Base-by-base conservation (phyloP, 31 red algal genomes). In the Odonthalia washingtoniensis region DNA sequence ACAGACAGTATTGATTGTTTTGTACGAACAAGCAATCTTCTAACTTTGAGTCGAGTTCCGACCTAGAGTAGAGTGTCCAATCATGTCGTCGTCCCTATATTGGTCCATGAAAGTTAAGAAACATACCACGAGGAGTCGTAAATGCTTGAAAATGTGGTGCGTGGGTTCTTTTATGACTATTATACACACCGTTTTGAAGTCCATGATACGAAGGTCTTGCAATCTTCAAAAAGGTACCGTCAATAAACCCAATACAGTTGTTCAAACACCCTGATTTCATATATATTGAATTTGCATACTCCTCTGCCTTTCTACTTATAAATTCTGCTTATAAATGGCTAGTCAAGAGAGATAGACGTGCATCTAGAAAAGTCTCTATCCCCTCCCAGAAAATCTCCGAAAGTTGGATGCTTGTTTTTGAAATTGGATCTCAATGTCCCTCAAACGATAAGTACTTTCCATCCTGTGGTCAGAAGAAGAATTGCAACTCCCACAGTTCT, bases 131-230 rank as follows among this genome's bases (percentile, higher is more conserved):
- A 70, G 66, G 16, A 27, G 16, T 70, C 9, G 66, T 12, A 34
- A 70, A 9, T 70, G 66, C 28, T 70, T 70, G 66, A 37, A 70
- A 70, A 9, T 70, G 9, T 28, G 28, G 66, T 37, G 34, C 66
- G 31, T 70, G 66, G 12, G 9, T 70, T 37, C 66, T 37, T 70
- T 70, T 34, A 70, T 32, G 66, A 28, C 66, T 37, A 27, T 70
- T 70, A 12, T 70, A 70, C 34, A 70, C 66, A 28, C 9, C 66
- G n/a, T 12, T 70, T 70, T 70, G 9, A 6, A 70, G 12, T 32
- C 34, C 66, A 32, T 12, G 14, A 21, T 70, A 9, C 12, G 14
- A 21, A 12, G 12, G 66, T 28, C 66, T 12, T 37, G 66, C 66
- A 12, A 70, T 70, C 34, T 70, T 27, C 34, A 70, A 12, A 12